Base-by-base conservation (phyloP, 2,329 filamentous ascomycete genomes). In the Trichoderma aggressivum region DNA sequence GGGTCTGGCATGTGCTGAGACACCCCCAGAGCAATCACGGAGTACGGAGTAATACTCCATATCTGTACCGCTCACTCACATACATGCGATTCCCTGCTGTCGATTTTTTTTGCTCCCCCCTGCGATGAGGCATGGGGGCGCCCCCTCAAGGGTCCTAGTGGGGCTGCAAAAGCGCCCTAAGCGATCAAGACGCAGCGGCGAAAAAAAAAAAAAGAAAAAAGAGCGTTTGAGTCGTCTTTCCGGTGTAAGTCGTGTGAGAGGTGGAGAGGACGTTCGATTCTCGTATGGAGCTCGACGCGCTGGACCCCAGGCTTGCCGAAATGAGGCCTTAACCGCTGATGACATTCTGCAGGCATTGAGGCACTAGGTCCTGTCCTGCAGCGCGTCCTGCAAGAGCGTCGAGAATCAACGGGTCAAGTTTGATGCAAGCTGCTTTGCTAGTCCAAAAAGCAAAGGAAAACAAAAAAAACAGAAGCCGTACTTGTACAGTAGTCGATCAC, bases 161-260 rank as follows among this genome's bases (percentile, higher is more conserved):
- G 65, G 65, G 65, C 28, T 34, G 53, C 65, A 50, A 68, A 68
- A 59, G 65, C 65, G 65, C 65, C 56, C 65, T 68, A 68, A 61
- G 65, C 65, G 65, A 68, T 61, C 50, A 68, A 68, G 65, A 53
- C 55, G 56, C 55, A 61, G 56, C 55, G 18, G 36, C 61, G 18
- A 53, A 12, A 47, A 36, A n/a, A n/a, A n/a, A n/a, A n/a, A n/a
- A n/a, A n/a, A n/a, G n/a, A 66, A 24, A 21, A 24, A n/a, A 3
- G 32, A 6, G 63, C 63, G 63, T 34, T 58, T 26, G 62, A 65
- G 30, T 56, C 62, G 62, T 30, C 26, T 7, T 65, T 65, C 62
- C 36, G n/a, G 30, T 65, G 62, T 65, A 65, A 65, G 62, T 55
- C 62, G 36, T 39, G 36, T 39, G 47, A 24, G 28, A 53, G 47